Base-by-base conservation (phyloP, 306 rosid genomes). In the Chamaecrista fasciculata region DNA sequence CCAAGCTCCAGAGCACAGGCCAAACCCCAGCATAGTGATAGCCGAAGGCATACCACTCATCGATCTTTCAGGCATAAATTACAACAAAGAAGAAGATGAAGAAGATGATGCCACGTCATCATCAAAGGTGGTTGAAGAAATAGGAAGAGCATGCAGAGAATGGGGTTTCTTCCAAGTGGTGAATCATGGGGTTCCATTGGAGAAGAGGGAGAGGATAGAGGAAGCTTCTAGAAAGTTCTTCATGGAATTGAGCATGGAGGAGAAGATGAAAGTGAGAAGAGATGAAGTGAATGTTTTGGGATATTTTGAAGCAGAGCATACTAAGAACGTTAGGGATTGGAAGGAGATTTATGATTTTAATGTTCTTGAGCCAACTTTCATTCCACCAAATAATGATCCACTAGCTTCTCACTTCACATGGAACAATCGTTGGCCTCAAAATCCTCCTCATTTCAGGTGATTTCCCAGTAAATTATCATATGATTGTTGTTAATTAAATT, bases 301-400 rank as follows among this genome's bases (percentile, higher is more conserved):
- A 8, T 91, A 71, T 55, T 78, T 86, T 44, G 97, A 91, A 36
- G 79, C 89, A 26, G 97, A 91, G 73, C 67, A 85, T 71, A 91
- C 96, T 0, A 89, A 91, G 37, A 85, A 91, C 55, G 91, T 91
- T 6, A 91, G 90, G 69, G 96, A 91, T 20, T 91, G 97, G 97
- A 91, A 91, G 75, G 97, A 89, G 61, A 86, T 89, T 14, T 91
- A 86, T 78, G 97, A 91, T 81, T 91, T 78, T 67, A 72, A 80
- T 83, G 90, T 85, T 12, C 79, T 78, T 23, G 85, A 89, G 66
- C 81, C 67, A 4, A 83, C 86, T 23, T 46, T 75, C 26, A 25
- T 89, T 10, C 88, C 96, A 1, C 62, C 26, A 15, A 20, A 23
- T 5, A 66, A 33, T 50, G 75, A 78, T 57, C 85, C 78, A 0